phyloP scores from a whole-genome alignment of 345 rosid species.

The Citrus hindsii region DNA sequence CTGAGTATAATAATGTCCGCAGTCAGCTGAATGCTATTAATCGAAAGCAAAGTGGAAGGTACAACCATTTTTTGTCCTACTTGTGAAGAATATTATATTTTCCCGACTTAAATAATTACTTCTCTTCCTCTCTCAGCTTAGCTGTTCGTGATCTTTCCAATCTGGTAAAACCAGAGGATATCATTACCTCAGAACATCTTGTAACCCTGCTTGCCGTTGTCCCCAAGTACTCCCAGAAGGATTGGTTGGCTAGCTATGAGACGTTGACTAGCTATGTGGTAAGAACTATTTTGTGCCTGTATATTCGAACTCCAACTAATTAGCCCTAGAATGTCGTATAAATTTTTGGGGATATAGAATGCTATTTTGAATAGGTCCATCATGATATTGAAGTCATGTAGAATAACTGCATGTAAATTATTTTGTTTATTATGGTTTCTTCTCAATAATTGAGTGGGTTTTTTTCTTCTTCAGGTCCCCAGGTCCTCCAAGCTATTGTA shows the following conservation, averaged over 20 bases:
- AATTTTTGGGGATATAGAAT: not conserved
- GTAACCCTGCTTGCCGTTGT: slow-evolving; percentile 81
- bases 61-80: not conserved
- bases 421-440: not conserved
- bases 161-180: slow-evolving; percentile 90
- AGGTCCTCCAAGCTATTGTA: slow-evolving; percentile 88
- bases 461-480: slow-evolving; percentile 64
- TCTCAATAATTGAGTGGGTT: not conserved
- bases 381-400: not conserved
- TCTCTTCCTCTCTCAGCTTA: slow-evolving; percentile 57
- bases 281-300: slow-evolving; percentile 24
- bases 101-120: slow-evolving; percentile 14
- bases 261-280: slow-evolving; percentile 92
- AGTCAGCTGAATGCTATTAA: slow-evolving; percentile 95
- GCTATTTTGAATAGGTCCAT: not conserved
- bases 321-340: not conserved
- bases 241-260: slow-evolving; percentile 93
- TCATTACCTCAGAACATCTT: slow-evolving; percentile 77
- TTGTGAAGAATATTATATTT: not conserved
- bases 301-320: not conserved
- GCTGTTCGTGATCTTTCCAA: slow-evolving; percentile 98
- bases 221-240: slow-evolving; percentile 97
- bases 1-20: slow-evolving; percentile 90
- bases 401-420: not conserved
- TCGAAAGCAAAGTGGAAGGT: slow-evolving; percentile 99